These are phyloP conservation scores for Starmerella sp. DNA, from an alignment of 805 yeast species.

Conservation along the genomic window DNA sequence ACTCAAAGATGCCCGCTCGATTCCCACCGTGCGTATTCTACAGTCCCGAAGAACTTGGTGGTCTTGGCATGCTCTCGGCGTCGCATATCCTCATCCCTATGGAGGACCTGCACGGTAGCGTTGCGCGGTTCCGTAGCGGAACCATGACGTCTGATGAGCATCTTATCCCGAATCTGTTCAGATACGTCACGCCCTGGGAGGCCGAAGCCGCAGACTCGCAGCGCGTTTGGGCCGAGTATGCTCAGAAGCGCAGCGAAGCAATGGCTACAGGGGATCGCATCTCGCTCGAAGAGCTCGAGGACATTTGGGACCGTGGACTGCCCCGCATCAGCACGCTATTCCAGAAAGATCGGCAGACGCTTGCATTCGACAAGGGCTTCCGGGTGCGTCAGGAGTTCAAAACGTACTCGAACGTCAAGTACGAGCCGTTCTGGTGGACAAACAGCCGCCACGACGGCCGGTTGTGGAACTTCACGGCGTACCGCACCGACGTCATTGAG, in stretches of 20 bases:
- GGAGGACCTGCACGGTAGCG: slow-evolving; percentile 73
- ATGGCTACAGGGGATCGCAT: slow-evolving; percentile 71
- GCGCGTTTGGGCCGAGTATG: slow-evolving; percentile 96
- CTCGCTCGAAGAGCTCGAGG: slow-evolving; percentile 87
- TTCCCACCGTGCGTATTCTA: slow-evolving; percentile 98
- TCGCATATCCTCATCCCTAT: slow-evolving; percentile 92
- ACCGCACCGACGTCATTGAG: slow-evolving; percentile 91
- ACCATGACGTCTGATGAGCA: slow-evolving; percentile 61
- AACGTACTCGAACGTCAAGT: slow-evolving; percentile 57
- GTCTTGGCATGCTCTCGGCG: slow-evolving; percentile 95
- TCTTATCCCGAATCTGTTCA: slow-evolving; percentile 81
- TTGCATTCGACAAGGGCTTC: slow-evolving; percentile 92
- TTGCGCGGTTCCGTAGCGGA: slow-evolving; percentile 88
- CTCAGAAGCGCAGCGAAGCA: slow-evolving; percentile 80
- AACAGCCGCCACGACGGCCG: slow-evolving; percentile 88
- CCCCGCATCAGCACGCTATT: slow-evolving; percentile 92
- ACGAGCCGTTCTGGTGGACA: slow-evolving; percentile 96
- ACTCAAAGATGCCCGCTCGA: slow-evolving; percentile 96
- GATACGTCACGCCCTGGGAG: slow-evolving; percentile 94
- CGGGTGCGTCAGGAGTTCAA: slow-evolving; percentile 70
- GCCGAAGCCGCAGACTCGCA: slow-evolving; percentile 89
- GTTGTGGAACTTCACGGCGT: slow-evolving; percentile 85
- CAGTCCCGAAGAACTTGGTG: slow-evolving; percentile 95
- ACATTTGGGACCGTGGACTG: slow-evolving; percentile 91
- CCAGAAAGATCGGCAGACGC: slow-evolving; percentile 87